Conservation (phyloP, 257 asterid species). For the Echium plantagineum region DNA sequence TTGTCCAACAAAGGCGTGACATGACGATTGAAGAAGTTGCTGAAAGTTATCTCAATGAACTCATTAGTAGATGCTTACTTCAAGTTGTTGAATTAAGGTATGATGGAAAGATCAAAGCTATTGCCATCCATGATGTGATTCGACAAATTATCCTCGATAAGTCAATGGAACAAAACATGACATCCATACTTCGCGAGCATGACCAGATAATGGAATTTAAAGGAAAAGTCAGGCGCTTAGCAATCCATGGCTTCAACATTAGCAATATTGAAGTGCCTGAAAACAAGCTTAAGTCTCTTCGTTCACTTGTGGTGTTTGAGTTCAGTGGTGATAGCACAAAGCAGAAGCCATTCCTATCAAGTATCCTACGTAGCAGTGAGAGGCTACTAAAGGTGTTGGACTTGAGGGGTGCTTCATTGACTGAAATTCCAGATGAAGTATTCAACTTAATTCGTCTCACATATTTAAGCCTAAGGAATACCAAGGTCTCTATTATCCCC, state of each 20-base stretch:
- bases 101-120: slow-evolving; percentile 10
- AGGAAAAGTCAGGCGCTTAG: slow-evolving; percentile 9
- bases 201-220: slow-evolving; percentile 2
- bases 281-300: slow-evolving; percentile 5
- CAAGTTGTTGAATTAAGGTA: background rate
- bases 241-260: background rate
- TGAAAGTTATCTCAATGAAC: slow-evolving; percentile 16
- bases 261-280: background rate
- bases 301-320: background rate
- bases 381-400: slow-evolving; percentile 18
- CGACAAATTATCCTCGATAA: slow-evolving; percentile 8
- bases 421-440: slow-evolving; percentile 9
- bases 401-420: slow-evolving; percentile 4
- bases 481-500: slow-evolving; percentile 9
- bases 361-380: slow-evolving; percentile 4
- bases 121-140: slow-evolving; percentile 12
- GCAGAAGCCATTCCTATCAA: background rate
- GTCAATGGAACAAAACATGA: slow-evolving; percentile 8
- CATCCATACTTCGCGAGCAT: slow-evolving; percentile 1
- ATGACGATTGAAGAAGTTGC: slow-evolving; percentile 18
- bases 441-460: slow-evolving; percentile 15
- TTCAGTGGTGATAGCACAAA: background rate
- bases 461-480: slow-evolving; percentile 12
- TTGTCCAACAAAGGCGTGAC: slow-evolving; percentile 7
- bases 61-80: slow-evolving; percentile 13